Base-by-base conservation (phyloP, 208 protist species). In the Trypanosomatidae sp. region DNA sequence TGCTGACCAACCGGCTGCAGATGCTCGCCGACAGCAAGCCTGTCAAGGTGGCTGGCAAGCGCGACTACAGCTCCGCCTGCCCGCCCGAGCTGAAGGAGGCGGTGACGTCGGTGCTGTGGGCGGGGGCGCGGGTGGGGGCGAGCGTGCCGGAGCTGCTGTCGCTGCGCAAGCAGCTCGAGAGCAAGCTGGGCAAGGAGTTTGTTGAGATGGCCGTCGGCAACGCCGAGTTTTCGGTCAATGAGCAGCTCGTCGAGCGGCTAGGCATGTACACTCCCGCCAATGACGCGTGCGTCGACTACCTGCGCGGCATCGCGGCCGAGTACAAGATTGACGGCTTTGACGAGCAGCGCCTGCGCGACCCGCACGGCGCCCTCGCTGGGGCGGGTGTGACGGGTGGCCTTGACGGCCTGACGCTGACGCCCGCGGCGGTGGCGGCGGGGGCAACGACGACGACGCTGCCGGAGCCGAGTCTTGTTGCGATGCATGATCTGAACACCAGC, bases 31-130 rank as follows among this genome's bases (percentile, higher is more conserved):
- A 87, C 39, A 71, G 72, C 32, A 82, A 86, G 48, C 52, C 69
- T 0, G 6, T 72, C 6, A 56, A 51, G 39, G 51, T 45, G 19
- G 63, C 58, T 6, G 55, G 54, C 43, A 68, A 67, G 45, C 68
- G 72, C 37, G 67, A 59, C 38, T 57, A 70, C 54, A 56, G 53
- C 5, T 66, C 53, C 6, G 66, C 61, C 11, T 91, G 80, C 48
- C 79, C 87, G 21, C 74, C 81, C 21, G 82, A 95, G 50, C 57
- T 95, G 46, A 95, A 95, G 70, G 87, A 95, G 61, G 62, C 75
- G 20, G 60, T 95, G 42, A 86, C 72, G 3, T 89, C 88, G 1
- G 62, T 92, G 8, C 32, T 95, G 15, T 95, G 83, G 84, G 77
- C 81, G 6, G 69, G 65, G 40, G 63, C 73, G 22, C 70, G 80